phyloP scores from a whole-genome alignment of 495 filamentous ascomycete genomes.

The Penicillium steckii region DNA sequence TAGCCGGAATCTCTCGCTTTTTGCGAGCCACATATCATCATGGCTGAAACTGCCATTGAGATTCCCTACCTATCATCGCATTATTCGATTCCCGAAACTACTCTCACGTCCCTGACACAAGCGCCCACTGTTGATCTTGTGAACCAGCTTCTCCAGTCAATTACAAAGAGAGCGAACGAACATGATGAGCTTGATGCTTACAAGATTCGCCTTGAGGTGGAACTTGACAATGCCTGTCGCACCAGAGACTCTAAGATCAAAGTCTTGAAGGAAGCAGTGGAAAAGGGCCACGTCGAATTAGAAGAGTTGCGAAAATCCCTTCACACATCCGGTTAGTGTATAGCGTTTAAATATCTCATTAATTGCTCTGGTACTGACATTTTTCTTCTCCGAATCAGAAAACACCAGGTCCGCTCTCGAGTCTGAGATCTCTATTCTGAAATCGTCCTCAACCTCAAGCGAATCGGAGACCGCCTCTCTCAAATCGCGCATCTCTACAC shows the following conservation, averaged over 20 bases:
- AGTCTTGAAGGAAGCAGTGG: slow-evolving; percentile 72
- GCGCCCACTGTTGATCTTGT: slow-evolving; percentile 78
- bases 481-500: slow-evolving; percentile 73
- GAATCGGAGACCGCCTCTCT: slow-evolving; percentile 74
- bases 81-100: slow-evolving; percentile 66
- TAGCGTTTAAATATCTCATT: not conserved
- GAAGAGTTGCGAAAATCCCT: slow-evolving; percentile 76
- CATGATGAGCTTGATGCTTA: slow-evolving; percentile 75
- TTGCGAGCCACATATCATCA: slow-evolving; percentile 38
- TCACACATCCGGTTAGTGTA: slow-evolving; percentile 71
- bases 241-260: slow-evolving; percentile 77
- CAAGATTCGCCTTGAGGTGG: slow-evolving; percentile 84
- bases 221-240: slow-evolving; percentile 84
- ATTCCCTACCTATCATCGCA: slow-evolving; percentile 72
- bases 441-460: slow-evolving; percentile 71
- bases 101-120: slow-evolving; percentile 63
- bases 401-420: slow-evolving; percentile 64
- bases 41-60: slow-evolving; percentile 77
- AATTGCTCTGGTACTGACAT: slow-evolving; percentile 17
- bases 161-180: slow-evolving; percentile 75
- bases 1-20: slow-evolving; percentile 1
- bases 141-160: slow-evolving; percentile 59
- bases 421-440: slow-evolving; percentile 76
- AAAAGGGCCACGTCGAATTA: slow-evolving; percentile 78
- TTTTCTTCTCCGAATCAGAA: slow-evolving; percentile 52